These are phyloP conservation scores for Lablab purpureus DNA, from an alignment of 306 rosid species.

Conservation along the genomic window DNA sequence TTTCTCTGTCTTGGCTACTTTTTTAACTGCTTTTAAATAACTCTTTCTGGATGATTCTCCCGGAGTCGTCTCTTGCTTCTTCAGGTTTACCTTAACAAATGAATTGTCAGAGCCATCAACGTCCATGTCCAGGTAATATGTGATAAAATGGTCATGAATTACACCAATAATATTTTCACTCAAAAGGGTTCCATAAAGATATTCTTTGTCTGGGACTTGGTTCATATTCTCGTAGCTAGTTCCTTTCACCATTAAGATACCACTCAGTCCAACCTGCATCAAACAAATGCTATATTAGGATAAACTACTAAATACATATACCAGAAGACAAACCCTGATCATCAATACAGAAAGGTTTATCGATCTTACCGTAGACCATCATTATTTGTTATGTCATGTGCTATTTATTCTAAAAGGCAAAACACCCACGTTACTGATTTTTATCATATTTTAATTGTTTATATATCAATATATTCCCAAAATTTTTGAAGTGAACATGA, in stretches of 20 bases:
- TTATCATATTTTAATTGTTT: no score
- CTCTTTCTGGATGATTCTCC: slow-evolving; percentile 79
- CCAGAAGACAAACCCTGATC: slow-evolving; percentile 2
- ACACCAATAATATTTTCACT: slow-evolving; percentile 85
- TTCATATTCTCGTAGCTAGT: slow-evolving; percentile 64
- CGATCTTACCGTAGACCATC: background rate
- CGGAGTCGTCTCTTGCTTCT: slow-evolving; percentile 54
- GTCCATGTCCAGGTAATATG: slow-evolving; percentile 86
- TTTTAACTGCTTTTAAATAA: slow-evolving; percentile 71
- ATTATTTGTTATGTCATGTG: no score
- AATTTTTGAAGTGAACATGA: no score
- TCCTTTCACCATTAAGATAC: slow-evolving; percentile 94
- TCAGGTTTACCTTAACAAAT: slow-evolving; percentile 70
- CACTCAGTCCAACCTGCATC: slow-evolving; percentile 85
- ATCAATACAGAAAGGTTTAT: background rate
- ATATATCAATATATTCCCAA: no score
- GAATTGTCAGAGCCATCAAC: slow-evolving; percentile 82
- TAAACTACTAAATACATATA: background rate
- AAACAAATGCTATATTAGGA: background rate
- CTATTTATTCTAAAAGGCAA: no score
- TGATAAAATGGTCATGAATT: slow-evolving; percentile 82
- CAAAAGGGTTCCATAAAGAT: slow-evolving; percentile 79
- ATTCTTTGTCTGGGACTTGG: slow-evolving; percentile 55
- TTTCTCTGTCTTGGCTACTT: slow-evolving; percentile 83
- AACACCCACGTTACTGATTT: no score